These are phyloP conservation scores for Annulohypoxylon moriforme DNA, from an alignment of 495 filamentous ascomycete species.

Conservation along the genomic window DNA sequence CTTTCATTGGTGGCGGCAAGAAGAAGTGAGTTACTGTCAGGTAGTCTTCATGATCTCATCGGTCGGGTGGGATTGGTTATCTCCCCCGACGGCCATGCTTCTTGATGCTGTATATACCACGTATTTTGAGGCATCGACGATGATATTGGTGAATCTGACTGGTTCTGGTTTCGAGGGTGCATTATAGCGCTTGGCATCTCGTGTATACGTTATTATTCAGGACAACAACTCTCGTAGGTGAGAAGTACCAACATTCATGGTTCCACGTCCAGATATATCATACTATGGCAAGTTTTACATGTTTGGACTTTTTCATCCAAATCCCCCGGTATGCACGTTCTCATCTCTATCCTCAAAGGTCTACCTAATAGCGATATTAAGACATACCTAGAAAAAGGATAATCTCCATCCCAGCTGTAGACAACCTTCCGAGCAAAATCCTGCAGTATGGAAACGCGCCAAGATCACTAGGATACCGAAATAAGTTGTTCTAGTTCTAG, in stretches of 20 bases:
- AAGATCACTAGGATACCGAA: background rate
- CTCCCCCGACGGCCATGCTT: background rate
- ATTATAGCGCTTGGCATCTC: background rate
- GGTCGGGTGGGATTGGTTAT: background rate
- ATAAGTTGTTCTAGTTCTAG: background rate
- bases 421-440: background rate
- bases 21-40: slow-evolving; percentile 41
- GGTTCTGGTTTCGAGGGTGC: background rate
- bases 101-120: slow-evolving; percentile 10
- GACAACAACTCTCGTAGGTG: background rate
- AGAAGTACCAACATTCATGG: background rate
- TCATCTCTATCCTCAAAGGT: too few species aligned
- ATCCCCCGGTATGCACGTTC: too few species aligned
- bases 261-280: background rate
- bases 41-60: background rate
- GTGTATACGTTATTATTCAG: background rate
- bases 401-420: too few species aligned
- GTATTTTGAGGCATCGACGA: slow-evolving; percentile 1
- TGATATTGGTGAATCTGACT: slow-evolving; percentile 5
- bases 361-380: too few species aligned
- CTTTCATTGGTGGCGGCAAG: slow-evolving; percentile 71
- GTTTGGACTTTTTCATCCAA: too few species aligned
- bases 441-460: background rate
- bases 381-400: too few species aligned
- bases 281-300: too few species aligned